phyloP scores from a whole-genome alignment of 345 rosid genomes.

The Eucalyptus marginata region DNA sequence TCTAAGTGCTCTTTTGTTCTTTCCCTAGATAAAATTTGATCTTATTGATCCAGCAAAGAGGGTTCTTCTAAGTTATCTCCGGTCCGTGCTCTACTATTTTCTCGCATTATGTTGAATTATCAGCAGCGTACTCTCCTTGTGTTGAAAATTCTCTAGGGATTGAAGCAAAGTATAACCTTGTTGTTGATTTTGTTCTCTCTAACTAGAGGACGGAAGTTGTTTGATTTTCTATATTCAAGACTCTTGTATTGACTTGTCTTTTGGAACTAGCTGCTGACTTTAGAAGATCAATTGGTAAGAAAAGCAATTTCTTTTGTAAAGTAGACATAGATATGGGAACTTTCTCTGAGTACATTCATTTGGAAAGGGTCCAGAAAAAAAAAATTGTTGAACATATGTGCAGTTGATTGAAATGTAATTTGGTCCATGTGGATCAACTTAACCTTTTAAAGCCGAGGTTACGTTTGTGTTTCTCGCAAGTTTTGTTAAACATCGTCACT shows the following conservation, averaged over 20 bases:
- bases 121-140: not conserved
- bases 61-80: not conserved
- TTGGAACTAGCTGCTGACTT: not conserved
- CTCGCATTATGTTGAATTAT: not conserved
- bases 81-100: not conserved
- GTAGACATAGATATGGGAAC: not conserved
- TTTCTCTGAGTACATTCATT: not conserved
- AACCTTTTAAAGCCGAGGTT: not conserved
- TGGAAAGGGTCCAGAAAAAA: not conserved
- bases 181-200: not conserved
- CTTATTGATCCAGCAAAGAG: not conserved
- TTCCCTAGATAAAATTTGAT: not conserved
- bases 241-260: not conserved
- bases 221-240: not conserved
- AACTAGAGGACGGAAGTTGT: not conserved
- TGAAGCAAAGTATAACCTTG: not conserved
- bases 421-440: not conserved
- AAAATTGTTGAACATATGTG: too few species aligned
- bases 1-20: not conserved
- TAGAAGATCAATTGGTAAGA: not conserved
- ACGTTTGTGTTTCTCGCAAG: not conserved
- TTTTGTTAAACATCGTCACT: not conserved
- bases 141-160: not conserved
- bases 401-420: not conserved
- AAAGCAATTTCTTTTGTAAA: not conserved